Evolutionary conservation across 2,329 filamentous ascomycete genomes (phyloP), one percentile per base, ranked within the genome.

Genomic region (Fusarium ramigenum): DNA sequence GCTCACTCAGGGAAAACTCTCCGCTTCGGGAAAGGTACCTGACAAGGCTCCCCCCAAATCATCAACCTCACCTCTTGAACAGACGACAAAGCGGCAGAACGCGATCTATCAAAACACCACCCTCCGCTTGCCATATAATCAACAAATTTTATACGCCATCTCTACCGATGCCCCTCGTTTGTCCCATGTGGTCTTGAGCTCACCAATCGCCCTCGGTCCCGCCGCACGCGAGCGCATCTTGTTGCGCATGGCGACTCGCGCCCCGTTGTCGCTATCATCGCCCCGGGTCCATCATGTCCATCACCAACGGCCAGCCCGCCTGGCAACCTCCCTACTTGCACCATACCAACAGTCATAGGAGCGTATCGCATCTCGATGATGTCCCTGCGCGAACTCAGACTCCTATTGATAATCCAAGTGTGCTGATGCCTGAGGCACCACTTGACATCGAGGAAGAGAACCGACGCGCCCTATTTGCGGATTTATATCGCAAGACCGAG

Each of bases 401-500:
- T 75, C 85, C 86, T 76, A 79, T 85, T 79, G 87, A 89, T 82
- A 83, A 82, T 80, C 80, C 83, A 77, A 80, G 82, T 72, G 79
- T 82, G 62, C 85, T 86, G 86, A 83, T 89, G 87, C 88, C 88
- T 87, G 88, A 90, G 87, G 86, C 88, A 87, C 83, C 87, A 73
- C 75, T 82, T 69, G 88, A 91, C 83, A 84, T 86, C 78, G 83
- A 92, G 78, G 92, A 94, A 56, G 93, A 95, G 80, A 88, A 89
- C 76, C 88, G 91, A 80, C 92, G 93, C 83, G 87, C 90, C 79
- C 86, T 91, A 79, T 96, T 98, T 83, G 90, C 90, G 80, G 90
- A 94, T 65, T 85, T 95, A 62, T 97, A 93, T 86, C 90, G 89
- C 79, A 89, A 89, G 82, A 92, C 90, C 77, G 94, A 98, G 83